A percentile compares a stretch with the other conserved stretches of the same genome.
Conservation (phyloP, 306 rosid species). For the Styphnolobium japonicum region DNA sequence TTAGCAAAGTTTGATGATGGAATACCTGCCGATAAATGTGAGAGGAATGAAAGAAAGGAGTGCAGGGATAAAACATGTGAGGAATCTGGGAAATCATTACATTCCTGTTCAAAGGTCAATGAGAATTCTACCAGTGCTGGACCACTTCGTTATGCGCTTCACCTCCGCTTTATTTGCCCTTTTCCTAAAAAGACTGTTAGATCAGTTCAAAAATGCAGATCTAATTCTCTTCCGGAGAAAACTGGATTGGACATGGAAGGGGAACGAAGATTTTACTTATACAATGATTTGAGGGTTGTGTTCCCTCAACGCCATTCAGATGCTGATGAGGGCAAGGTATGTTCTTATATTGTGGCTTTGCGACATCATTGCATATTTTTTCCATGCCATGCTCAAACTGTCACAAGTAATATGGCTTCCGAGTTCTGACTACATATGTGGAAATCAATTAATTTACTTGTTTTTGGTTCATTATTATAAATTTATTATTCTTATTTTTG, state of each 20-base stretch:
- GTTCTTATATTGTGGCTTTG: slow-evolving; percentile 16
- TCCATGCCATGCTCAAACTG: not conserved
- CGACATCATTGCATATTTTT: not conserved
- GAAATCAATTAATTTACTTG: not conserved
- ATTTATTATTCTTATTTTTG: not conserved
- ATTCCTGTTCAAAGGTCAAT: slow-evolving; percentile 54
- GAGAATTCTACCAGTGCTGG: slow-evolving; percentile 52
- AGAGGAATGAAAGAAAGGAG: slow-evolving; percentile 46
- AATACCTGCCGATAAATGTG: slow-evolving; percentile 16
- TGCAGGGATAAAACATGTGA: slow-evolving; percentile 49
- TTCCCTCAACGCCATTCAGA: slow-evolving; percentile 98
- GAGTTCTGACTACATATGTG: not conserved
- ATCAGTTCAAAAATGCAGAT: slow-evolving; percentile 53
- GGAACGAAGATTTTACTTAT: slow-evolving; percentile 82
- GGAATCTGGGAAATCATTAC: slow-evolving; percentile 48
- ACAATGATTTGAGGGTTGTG: slow-evolving; percentile 86
- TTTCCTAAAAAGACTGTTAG: slow-evolving; percentile 51
- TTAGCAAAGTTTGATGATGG: slow-evolving; percentile 30
- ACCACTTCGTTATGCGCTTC: slow-evolving; percentile 92
- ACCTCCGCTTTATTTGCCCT: slow-evolving; percentile 90
- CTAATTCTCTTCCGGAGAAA: slow-evolving; percentile 48
- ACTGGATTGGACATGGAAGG: slow-evolving; percentile 46
- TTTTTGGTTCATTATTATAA: not conserved
- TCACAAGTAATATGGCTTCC: slow-evolving; percentile 5
- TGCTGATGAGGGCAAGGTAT: slow-evolving; percentile 98